Evolutionary conservation across 257 asterid genomes (phyloP), one percentile per base, ranked within the genome.

Genomic region (Rhazya stricta): DNA sequence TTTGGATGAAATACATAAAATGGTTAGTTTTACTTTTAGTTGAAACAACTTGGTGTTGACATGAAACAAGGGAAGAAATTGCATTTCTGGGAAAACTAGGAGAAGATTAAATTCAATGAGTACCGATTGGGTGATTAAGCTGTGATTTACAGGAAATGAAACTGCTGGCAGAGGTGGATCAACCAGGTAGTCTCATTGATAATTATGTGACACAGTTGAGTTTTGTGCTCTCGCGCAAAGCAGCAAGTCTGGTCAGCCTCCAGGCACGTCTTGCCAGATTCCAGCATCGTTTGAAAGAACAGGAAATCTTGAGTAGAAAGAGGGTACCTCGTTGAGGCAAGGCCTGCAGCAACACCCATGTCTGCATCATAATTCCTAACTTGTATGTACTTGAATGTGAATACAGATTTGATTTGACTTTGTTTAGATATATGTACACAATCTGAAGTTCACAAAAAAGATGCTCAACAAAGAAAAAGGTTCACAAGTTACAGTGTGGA

Each of bases 241-340:
- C 98, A 29, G 91, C 97, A 79, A 91, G 92, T 83, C 86, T 91
- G 61, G 97, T 95, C 73, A 85, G 99, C 83, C 96, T 95, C 56
- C 99, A 92, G 81, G 98, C 99, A 45, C 97, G 96, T n/a, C 96
- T 92, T 16, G 94, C 96, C 54, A 83, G 99, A 85, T 95, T 95
- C 86, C 99, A 91, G 86, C 99, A 95, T 80, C 96, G 94, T 60
- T 82, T 92, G 80, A 90, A 88, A 83, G 98, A 95, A 85, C 99
- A 95, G 83, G 99, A 95, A 82, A 89, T 95, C 78, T 83, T 92
- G 79, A 91, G 94, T 80, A 84, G 98, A 86, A 95, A 92, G 84
- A 88, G 97, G 88, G 87, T 84, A 67, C 87, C 83, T 30, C 89
- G 91, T 67, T 90, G 78, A 85, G 79, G 79, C 37, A 25, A 21